Percentiles rank a stretch among this genome's conserved stretches.
phyloP scores from a whole-genome alignment of 768 basidiomycete species.

The Russula brevipes region DNA sequence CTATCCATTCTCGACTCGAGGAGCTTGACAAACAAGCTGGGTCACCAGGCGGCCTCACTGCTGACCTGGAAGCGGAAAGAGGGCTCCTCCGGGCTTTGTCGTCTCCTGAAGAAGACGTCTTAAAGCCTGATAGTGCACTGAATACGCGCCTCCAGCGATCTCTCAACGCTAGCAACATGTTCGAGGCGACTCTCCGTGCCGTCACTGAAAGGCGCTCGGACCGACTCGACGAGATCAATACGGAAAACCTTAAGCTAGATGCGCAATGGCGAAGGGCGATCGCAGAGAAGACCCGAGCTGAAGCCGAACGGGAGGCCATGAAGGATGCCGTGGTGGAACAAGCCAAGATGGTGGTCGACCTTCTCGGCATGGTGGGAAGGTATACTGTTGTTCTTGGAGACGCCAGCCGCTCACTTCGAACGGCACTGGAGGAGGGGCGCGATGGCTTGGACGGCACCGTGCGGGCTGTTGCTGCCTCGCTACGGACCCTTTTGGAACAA shows the following conservation, averaged over 20 bases:
- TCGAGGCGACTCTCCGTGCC: slow-evolving; percentile 81
- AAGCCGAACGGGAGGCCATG: slow-evolving; percentile 61
- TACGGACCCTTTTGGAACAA: slow-evolving; percentile 53
- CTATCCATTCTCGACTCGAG: slow-evolving; percentile 56
- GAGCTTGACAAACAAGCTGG: slow-evolving; percentile 47
- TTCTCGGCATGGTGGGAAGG: slow-evolving; percentile 78
- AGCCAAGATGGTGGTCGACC: slow-evolving; percentile 57
- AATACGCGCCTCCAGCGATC: slow-evolving; percentile 59
- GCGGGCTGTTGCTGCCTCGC: slow-evolving; percentile 45
- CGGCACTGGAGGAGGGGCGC: slow-evolving; percentile 36
- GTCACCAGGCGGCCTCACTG: slow-evolving; percentile 37
- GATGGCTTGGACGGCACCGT: slow-evolving; percentile 38
- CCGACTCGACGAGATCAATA: slow-evolving; percentile 63
- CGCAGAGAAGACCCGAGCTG: slow-evolving; percentile 63
- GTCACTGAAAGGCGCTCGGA: slow-evolving; percentile 75
- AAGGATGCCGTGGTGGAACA: slow-evolving; percentile 58
- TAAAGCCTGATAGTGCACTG: slow-evolving; percentile 55
- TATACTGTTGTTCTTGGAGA: slow-evolving; percentile 71
- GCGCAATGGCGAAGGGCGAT: slow-evolving; percentile 59
- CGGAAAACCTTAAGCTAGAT: slow-evolving; percentile 68
- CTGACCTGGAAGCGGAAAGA: slow-evolving; percentile 69
- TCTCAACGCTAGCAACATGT: slow-evolving; percentile 71
- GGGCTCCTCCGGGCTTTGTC: slow-evolving; percentile 63
- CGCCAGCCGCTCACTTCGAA: slow-evolving; percentile 41
- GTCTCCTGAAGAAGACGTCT: slow-evolving; percentile 61